Conservation (phyloP, 2,329 filamentous ascomycete genomes). For the Leptographium procerum region DNA sequence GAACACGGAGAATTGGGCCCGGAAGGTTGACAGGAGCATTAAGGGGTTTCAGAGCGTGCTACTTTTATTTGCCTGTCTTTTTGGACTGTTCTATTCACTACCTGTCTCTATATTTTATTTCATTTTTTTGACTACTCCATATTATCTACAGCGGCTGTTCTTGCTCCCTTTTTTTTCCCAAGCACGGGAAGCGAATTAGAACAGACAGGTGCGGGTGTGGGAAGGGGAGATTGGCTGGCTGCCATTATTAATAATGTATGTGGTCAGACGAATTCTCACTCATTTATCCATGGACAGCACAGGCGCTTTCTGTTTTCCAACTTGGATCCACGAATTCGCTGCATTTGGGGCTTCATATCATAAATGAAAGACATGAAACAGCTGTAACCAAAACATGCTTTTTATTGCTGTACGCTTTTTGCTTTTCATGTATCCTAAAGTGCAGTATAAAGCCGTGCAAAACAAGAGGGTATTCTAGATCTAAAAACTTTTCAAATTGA, state of each 20-base stretch:
- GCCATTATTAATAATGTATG: not conserved
- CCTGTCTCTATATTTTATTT: not conserved
- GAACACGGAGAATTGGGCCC: not conserved
- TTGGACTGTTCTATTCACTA: not conserved
- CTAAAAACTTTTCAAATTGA: not conserved
- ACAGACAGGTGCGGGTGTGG: no score
- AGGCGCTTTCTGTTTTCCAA: not conserved
- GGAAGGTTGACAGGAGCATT: not conserved
- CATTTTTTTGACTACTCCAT: not conserved
- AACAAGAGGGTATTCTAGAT: not conserved
- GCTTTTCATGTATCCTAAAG: not conserved
- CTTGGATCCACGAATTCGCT: not conserved
- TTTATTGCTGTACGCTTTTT: not conserved
- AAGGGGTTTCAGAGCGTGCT: not conserved
- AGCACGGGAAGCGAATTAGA: not conserved
- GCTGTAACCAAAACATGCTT: not conserved
- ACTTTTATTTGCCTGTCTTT: not conserved
- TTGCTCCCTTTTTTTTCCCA: not conserved
- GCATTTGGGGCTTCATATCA: not conserved
- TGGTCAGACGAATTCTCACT: not conserved
- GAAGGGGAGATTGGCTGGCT: not conserved
- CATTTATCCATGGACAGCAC: not conserved
- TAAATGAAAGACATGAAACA: no score
- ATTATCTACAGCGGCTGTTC: not conserved
- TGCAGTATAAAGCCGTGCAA: not conserved